A percentile compares a stretch with the other conserved stretches of the same genome.
Conservation (phyloP, 1,139 yeast species). For the Suhomyces ambrosiae region DNA sequence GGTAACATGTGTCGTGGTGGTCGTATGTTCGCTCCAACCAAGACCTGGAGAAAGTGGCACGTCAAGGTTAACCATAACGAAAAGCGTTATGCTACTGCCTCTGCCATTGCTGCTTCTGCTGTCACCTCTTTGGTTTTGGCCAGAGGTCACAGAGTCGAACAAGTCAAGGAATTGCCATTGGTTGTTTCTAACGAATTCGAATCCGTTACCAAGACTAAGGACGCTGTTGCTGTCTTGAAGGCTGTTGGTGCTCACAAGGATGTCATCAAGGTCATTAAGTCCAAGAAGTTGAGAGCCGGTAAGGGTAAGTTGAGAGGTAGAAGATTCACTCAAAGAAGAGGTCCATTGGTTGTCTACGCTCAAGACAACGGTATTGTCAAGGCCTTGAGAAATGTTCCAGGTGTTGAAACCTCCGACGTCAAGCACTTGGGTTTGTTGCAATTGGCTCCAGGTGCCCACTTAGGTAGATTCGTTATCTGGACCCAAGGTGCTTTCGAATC, state of each 20-base stretch:
- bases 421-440: conserved; percentile 93
- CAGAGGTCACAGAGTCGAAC: conserved; percentile 99
- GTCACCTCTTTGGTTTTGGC: conserved; percentile 98
- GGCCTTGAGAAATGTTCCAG: conserved; percentile 99
- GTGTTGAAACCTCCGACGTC: conserved; percentile 97
- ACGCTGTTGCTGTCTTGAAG: conserved; percentile 97
- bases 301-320: conserved; percentile 99
- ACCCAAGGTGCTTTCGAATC: conserved; percentile 97
- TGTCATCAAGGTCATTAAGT: conserved; percentile 95
- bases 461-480: conserved; percentile 99
- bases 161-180: conserved; percentile 97
- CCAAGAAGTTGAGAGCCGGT: conserved; percentile 99
- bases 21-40: conserved; percentile 99
- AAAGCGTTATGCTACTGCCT: conserved; percentile 99
- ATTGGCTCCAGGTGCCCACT: conserved; percentile 99
- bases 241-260: conserved; percentile 99
- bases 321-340: conserved; percentile 99
- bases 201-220: conserved; percentile 95
- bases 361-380: conserved; percentile 96
- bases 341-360: conserved; percentile 98
- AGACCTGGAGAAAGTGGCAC: conserved; percentile 99
- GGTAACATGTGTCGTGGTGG: conserved; percentile 99
- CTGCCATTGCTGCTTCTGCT: conserved; percentile 99
- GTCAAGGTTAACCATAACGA: conserved; percentile 99
- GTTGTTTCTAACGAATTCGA: conserved; percentile 94